Evolutionary conservation across 2,329 filamentous ascomycete species (phyloP), one percentile per base, ranked within the genome.

Genomic region (Xenoacremonium recifei): DNA sequence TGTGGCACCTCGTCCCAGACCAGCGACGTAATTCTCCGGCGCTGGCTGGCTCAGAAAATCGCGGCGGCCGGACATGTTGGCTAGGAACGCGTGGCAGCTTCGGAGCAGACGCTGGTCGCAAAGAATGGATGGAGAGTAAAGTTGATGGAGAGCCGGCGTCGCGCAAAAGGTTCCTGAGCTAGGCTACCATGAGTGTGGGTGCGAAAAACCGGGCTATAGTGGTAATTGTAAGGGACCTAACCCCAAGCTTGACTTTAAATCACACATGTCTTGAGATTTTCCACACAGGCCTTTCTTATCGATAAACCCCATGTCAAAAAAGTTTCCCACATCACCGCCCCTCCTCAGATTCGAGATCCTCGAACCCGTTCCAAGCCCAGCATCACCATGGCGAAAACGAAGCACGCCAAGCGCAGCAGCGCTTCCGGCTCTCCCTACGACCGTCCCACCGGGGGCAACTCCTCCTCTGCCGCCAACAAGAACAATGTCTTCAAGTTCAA

Each of bases 401-500:
- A 71, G 47, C 62, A 66, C n/a, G 59, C 65, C 41, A 81, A 80
- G 69, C 76, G 76, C 63, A 70, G 75, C 53, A 61, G 66, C 62
- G 68, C 68, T 45, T 65, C 69, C 41, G 61, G 63, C 20, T 59
- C 59, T 2, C 67, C 67, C 1, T 75, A 75, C 54, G 70, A 75
- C 18, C 65, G 70, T 40, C 62, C 65, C 13, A 49, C 45, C 29
- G 48, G 49, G 11, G 20, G 16, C 15, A 7, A 18, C 17, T 19
- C 32, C 5, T 18, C 16, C 16, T 10, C 29, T 15, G 32, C 16
- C 41, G 40, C 52, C n/a, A 53, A 47, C 44, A 73, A 73, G 60
- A 90, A 95, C 71, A 91, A 88, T 58, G 89, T 96, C 67, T 97
- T 97, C 80, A 95, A 95, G 66, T 95, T 96, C 82, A 96, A 95